Evolutionary conservation across 345 rosid species (phyloP), one percentile per base, ranked within the genome.

Genomic region (Acer yangbiense): DNA sequence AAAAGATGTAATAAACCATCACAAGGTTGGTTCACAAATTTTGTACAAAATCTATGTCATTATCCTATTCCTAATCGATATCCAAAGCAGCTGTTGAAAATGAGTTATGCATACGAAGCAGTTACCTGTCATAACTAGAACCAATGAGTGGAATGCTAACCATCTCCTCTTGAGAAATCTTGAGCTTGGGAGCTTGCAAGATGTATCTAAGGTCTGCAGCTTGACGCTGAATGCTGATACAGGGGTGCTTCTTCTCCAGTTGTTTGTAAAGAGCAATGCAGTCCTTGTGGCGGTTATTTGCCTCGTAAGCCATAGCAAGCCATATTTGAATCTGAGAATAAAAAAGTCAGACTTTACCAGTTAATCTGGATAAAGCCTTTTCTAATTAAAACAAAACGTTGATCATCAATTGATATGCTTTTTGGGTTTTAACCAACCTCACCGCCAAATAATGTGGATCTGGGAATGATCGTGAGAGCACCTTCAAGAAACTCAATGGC

Each of bases 261-360:
- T 93, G 95, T 84, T 74, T 84, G 88, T 93, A 95, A 80, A 95
- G 96, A 72, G 85, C 89, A 80, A 95, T 93, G 87, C 99, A 93
- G 80, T 95, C 98, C 7, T 75, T 78, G 25, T 92, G 98, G 63
- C 98, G 96, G 71, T 91, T 90, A 80, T 91, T 93, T 67, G 99
- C 98, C 83, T 93, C 99, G 68, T 95, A 95, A 65, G 98, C 99
- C 99, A 95, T 93, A 35, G 96, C 99, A 68, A 95, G 84, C 99
- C 99, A 95, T 83, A 95, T 92, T 84, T 95, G 99, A 81, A 95
- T 93, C 98, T 95, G 89, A 77, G 75, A 80, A 74, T 60, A 77
- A 21, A 64, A 61, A 66, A 50, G 21, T 2, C 58, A 65, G n/a
- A 62, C 3, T 3, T 13, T 76, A 14, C 1, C 57, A 17, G 52